Evolutionary conservation across 768 basidiomycete species (phyloP), one percentile per base, ranked within the genome.

Genomic region (Clavaria fumosa): DNA sequence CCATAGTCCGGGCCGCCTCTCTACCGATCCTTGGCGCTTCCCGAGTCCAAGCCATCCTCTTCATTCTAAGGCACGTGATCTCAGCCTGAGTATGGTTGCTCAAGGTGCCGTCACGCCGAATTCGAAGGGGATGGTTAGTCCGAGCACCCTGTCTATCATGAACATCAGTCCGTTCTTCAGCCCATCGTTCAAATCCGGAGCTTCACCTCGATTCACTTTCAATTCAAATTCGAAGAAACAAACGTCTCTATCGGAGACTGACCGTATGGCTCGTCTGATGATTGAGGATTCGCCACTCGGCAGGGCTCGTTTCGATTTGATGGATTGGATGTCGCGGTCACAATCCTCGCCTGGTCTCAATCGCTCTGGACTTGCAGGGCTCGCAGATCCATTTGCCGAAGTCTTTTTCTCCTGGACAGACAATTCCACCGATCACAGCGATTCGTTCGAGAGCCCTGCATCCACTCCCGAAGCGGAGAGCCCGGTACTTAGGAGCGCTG

Each of bases 21-120:
- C 79, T 4, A 79, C 75, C 12, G 76, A 81, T 47, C 81, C 82
- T 2, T 85, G 82, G 82, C 72, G 78, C 24, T 81, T 75, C 50
- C 72, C 78, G 5, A 84, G 79, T 47, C 79, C 80, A 7, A 80
- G 76, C 40, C 79, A 85, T 48, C 80, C 80, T 1, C 56, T 83
- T 28, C 76, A 82, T 53, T 75, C 72, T 12, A 65, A 57, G 26
- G 65, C 70, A 11, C 69, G 72, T 23, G 76, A 82, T 40, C 50
- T 80, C 12, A 75, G 75, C 21, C 58, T 85, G 31, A 67, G 70
- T 38, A 70, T 78, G 67, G 60, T 82, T 20, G 64, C 70, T 28
- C 64, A 63, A 11, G 70, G 69, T 23, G 57, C 62, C 14, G 55
- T 60, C 7, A 78, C 71, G 44, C 73, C 67, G 12, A 43, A 62